Base-by-base conservation (phyloP, 352 stramenopile species). In the Phytophthora syringae region DNA sequence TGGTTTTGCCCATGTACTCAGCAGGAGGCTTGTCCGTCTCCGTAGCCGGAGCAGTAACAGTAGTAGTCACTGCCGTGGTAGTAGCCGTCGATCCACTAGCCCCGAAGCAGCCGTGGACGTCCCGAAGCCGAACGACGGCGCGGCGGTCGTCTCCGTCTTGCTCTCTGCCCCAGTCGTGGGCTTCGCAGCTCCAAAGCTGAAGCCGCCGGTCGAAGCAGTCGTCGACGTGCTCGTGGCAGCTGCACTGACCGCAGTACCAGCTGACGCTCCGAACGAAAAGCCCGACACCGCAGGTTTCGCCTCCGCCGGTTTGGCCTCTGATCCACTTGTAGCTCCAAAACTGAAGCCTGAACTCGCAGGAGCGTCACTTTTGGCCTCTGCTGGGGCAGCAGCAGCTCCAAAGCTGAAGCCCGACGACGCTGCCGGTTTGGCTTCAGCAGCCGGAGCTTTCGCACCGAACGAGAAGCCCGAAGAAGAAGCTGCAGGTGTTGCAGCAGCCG, bases 1-100 rank as follows among this genome's bases (percentile, higher is more conserved):
- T 90, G 1, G 86, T 95, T 53, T 86, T 84, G 45, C 86, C 86
- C 73, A 92, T 90, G 70, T 94, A 95, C 59, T 93, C 84, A 39
- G 86, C 88, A 15, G 88, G 88, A 9, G 86, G 84, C 52, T 90
- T 81, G 16, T 94, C 82, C 13, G 74, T 80, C 45, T 69, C 59
- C 13, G 83, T 78, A 24, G 61, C 54, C n/a, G 76, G 56, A 9
- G 70, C 63, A 34, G 70, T 73, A n/a, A 79, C 64, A 6, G 64
- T 61, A 6, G 82, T 66, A 2, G 58, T 68, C 3, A 67, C 47
- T 0, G 76, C 32, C 37, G 74, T 64, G 1, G 65, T 64, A 5
- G 67, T 51, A 13, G 39, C 21, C 1, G 69, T 66, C 52, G 71
- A 56, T 0, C 64, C 63, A 43, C 24, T 60, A 37, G 57, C 28